phyloP scores from a whole-genome alignment of 768 basidiomycete genomes.

The Panellus pusillus region DNA sequence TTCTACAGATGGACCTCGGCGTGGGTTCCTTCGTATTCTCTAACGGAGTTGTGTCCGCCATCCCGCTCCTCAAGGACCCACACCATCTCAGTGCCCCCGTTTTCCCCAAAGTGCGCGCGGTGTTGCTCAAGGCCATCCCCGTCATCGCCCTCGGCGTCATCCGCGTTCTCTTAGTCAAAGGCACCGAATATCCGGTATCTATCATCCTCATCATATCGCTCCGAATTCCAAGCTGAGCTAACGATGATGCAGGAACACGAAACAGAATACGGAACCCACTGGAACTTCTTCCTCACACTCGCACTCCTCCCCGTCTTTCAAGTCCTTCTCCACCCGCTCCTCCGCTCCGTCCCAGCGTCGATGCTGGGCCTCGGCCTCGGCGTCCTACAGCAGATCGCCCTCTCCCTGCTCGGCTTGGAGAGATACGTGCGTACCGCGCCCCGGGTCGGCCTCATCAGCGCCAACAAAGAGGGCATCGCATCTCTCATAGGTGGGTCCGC shows the following conservation, averaged over 20 bases:
- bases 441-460: conserved; percentile 62
- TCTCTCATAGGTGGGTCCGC: conserved; percentile 62
- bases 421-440: conserved; percentile 64
- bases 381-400: conserved; percentile 60
- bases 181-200: conserved; percentile 88
- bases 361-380: conserved; percentile 63
- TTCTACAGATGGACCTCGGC: conserved; percentile 89
- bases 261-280: conserved; percentile 94
- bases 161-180: conserved; percentile 85
- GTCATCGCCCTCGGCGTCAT: conserved; percentile 72
- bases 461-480: conserved; percentile 91
- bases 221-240: not conserved
- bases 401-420: conserved; percentile 59
- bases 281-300: conserved; percentile 98
- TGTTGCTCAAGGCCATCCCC: conserved; percentile 62
- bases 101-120: conserved; percentile 48
- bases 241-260: conserved; percentile 70
- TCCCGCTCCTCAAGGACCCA: conserved; percentile 70
- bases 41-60: conserved; percentile 88
- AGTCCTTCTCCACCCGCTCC: conserved; percentile 65
- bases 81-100: conserved; percentile 50
- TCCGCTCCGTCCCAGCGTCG: conserved; percentile 56
- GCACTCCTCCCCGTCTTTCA: conserved; percentile 77
- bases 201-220: not conserved
- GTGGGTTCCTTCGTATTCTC: conserved; percentile 98